phyloP scores from a whole-genome alignment of 192 early-diverging fungal genomes.

The Backusella parvicylindrica region DNA sequence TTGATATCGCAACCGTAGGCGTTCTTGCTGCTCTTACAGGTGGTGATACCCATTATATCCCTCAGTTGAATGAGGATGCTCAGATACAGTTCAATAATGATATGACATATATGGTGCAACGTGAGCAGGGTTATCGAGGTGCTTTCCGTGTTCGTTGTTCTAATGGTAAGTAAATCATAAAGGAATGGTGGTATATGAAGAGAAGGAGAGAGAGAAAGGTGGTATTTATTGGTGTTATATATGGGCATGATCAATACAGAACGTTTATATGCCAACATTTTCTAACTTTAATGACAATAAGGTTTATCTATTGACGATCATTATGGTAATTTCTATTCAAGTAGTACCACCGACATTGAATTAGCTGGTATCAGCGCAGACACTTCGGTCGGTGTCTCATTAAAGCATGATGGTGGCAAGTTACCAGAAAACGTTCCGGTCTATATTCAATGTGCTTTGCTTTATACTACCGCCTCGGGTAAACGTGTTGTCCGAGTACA shows the following conservation, averaged over 20 bases:
- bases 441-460: conserved; percentile 87
- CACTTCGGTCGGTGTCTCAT: conserved; percentile 74
- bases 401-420: conserved; percentile 82
- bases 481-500: conserved; percentile 90
- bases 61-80: conserved; percentile 79
- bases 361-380: conserved; percentile 85
- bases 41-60: conserved; percentile 80
- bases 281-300: conserved; percentile 44
- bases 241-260: background rate
- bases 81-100: conserved; percentile 72
- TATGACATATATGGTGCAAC: conserved; percentile 49
- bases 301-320: conserved; percentile 69
- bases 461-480: conserved; percentile 91
- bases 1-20: conserved; percentile 35
- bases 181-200: background rate
- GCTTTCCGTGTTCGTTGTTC: conserved; percentile 89
- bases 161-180: conserved; percentile 58
- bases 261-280: background rate
- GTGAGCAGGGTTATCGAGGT: conserved; percentile 84
- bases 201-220: background rate
- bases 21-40: conserved; percentile 80
- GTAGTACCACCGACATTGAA: conserved; percentile 89
- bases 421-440: conserved; percentile 81
- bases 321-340: conserved; percentile 93
- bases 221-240: background rate